These are phyloP conservation scores for Backusella morwellensis DNA, from an alignment of 192 early-diverging fungal species.

Conservation along the genomic window DNA sequence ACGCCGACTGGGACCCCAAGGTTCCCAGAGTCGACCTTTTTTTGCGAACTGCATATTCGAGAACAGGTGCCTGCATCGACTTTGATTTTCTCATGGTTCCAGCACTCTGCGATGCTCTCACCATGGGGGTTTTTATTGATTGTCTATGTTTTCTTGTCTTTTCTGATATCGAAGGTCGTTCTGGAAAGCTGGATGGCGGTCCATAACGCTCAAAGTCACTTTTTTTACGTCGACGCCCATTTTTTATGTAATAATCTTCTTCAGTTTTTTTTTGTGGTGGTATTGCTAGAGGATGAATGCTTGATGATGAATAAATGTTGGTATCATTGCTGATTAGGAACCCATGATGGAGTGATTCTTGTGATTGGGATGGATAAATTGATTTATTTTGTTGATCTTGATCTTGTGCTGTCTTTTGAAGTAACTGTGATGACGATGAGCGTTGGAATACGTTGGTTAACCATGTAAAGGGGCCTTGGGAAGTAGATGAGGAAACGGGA, in stretches of 20 bases:
- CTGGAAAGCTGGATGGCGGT: constrained; percentile 11
- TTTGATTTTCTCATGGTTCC: constrained; percentile 11
- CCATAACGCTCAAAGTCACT: constrained; percentile 17
- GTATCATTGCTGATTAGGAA: constrained; percentile 8
- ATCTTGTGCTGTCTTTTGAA: background rate
- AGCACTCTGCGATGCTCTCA: constrained; percentile 7
- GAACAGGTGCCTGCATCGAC: background rate
- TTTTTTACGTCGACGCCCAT: constrained; percentile 2
- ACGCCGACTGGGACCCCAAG: background rate
- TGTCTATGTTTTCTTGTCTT: background rate
- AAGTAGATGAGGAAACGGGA: background rate
- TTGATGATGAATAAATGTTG: background rate
- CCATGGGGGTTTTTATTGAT: background rate
- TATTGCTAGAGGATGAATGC: constrained; percentile 7
- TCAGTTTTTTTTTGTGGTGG: background rate
- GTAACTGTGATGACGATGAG: background rate
- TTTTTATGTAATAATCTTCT: background rate
- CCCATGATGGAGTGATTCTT: background rate
- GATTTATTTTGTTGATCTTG: background rate
- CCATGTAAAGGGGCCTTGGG: background rate
- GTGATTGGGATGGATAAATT: background rate
- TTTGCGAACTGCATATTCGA: constrained; percentile 9
- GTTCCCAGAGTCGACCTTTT: constrained; percentile 1
- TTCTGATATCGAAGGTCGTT: background rate
- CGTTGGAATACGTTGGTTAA: constrained; percentile 8